These are phyloP conservation scores for Daucus carota DNA, from an alignment of 129 eudicot genomes.

Conservation along the genomic window DH1_v3.0 NC_030386.2:33526501-33527000, in stretches of 20 bases:
- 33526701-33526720: background rate
- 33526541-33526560: background rate
- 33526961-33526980: no score
- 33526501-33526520: background rate
- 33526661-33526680: background rate
- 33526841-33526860: no score
- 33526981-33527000: no score
- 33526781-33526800: background rate
- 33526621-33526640: background rate
- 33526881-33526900: no score
- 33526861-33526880: no score
- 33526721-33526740: background rate
- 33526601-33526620: conserved; percentile 4
- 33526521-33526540: background rate
- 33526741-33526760: no score
- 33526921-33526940: no score
- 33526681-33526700: background rate
- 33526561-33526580: background rate
- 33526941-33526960: no score
- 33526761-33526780: no score
- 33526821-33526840: background rate
- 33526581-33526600: background rate
- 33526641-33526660: no score
- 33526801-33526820: background rate
- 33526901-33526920: no score